Conservation (phyloP, 805 yeast genomes). For the Saturnispora serradocipensis region DNA sequence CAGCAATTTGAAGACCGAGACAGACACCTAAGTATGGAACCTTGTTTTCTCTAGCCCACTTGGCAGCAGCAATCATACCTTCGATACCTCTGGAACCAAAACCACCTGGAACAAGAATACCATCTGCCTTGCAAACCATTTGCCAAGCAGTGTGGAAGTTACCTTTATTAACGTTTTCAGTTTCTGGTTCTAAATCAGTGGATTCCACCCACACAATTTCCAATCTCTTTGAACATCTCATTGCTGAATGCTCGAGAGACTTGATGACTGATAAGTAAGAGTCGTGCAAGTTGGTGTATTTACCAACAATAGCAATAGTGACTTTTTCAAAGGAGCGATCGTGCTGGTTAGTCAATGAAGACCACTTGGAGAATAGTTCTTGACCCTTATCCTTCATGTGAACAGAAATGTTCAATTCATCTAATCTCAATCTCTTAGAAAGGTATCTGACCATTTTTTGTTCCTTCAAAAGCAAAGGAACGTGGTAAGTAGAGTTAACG, state of each 20-base stretch:
- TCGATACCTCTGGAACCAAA: constrained; percentile 96
- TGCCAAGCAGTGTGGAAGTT: constrained; percentile 95
- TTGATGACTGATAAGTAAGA: constrained; percentile 91
- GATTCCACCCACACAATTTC: constrained; percentile 96
- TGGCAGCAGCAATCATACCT: constrained; percentile 95
- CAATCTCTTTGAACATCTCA: constrained; percentile 77
- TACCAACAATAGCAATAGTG: constrained; percentile 93
- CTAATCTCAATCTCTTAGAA: constrained; percentile 55
- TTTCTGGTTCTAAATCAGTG: constrained; percentile 71
- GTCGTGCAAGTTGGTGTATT: constrained; percentile 92
- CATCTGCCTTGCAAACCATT: constrained; percentile 84
- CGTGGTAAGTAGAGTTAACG: constrained; percentile 94
- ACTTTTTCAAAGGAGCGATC: constrained; percentile 82
- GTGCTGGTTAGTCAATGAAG: constrained; percentile 61
- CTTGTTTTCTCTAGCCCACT: constrained; percentile 95
- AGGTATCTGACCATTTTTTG: constrained; percentile 76
- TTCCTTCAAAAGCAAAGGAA: constrained; percentile 82
- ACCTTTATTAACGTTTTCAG: constrained; percentile 54
- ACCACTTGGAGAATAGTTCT: constrained; percentile 68
- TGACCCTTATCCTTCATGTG: constrained; percentile 60
- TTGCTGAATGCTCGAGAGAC: constrained; percentile 89
- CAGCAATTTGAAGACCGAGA: constrained; percentile 94
- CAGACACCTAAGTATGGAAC: constrained; percentile 96
- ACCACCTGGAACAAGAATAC: constrained; percentile 97
- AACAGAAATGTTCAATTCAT: constrained; percentile 34